Evolutionary conservation across 768 basidiomycete genomes (phyloP).

Genomic region (Xerocomellus amylosporus): DNA sequence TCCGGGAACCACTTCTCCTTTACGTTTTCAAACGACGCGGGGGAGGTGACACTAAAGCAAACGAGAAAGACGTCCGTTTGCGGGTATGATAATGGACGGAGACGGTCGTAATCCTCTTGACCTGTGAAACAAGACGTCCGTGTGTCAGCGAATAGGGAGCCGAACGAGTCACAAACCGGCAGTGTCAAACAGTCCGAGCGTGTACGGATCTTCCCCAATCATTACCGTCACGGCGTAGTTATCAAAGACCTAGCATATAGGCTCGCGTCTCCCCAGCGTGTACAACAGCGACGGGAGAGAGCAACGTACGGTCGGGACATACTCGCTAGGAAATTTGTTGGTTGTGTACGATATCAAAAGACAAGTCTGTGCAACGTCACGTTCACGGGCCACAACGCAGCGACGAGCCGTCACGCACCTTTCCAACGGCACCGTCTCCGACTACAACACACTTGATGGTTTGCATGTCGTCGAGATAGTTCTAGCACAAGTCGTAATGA

Average conservation of each 20-base stretch:
- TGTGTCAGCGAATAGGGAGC: not conserved
- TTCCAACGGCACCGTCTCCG: conserved; percentile 97
- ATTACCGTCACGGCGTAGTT: conserved; percentile 99
- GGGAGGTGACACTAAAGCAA: conserved; percentile 98
- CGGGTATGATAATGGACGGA: conserved; percentile 98
- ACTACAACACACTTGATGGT: conserved; percentile 98
- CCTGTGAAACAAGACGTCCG: conserved; percentile 44
- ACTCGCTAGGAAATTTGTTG: conserved; percentile 98
- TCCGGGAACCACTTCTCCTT: conserved; percentile 99
- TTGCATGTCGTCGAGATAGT: conserved; percentile 58
- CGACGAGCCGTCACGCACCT: conserved; percentile 54
- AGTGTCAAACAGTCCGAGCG: conserved; percentile 96
- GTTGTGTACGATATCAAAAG: conserved; percentile 96
- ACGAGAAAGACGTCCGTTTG: conserved; percentile 99
- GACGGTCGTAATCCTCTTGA: conserved; percentile 99
- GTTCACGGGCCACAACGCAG: not conserved
- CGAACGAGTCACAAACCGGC: conserved; percentile 63
- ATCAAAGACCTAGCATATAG: conserved; percentile 72
- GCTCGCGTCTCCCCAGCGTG: conserved; percentile 17
- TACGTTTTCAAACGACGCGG: conserved; percentile 99
- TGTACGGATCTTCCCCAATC: conserved; percentile 99
- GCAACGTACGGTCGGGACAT: conserved; percentile 88
- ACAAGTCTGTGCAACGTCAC: conserved; percentile 63
- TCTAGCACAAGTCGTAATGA: conserved; percentile 16
- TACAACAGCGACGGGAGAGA: not conserved